Conservation (phyloP, 192 early-diverging fungal genomes). For the Mortierella antarctica region DNA sequence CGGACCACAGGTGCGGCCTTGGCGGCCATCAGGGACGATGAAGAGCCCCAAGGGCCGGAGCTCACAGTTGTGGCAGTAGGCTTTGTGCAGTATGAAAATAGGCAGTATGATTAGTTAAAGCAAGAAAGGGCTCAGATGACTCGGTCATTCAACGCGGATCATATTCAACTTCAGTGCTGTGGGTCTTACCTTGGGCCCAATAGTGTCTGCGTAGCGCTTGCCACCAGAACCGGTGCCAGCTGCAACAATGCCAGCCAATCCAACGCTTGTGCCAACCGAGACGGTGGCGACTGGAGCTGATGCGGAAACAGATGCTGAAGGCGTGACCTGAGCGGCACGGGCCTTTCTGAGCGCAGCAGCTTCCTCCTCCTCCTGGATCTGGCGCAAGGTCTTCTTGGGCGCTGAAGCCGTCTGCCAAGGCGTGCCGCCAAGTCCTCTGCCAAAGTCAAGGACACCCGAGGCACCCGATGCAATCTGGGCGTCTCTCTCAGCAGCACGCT, state of each 20-base stretch:
- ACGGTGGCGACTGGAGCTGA: not conserved
- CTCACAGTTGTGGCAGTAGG: not conserved
- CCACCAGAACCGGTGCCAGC: constrained; percentile 24
- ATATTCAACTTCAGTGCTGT: not conserved
- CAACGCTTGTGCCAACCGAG: constrained; percentile 1
- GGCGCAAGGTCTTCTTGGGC: constrained; percentile 62
- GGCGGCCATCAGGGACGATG: constrained; percentile 3
- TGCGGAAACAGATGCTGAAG: not conserved
- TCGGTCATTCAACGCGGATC: too few species aligned
- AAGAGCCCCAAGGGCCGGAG: constrained; percentile 27
- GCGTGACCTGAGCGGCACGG: constrained; percentile 44
- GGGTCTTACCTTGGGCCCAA: constrained; percentile 36
- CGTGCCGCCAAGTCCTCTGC: constrained; percentile 21
- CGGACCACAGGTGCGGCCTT: constrained; percentile 6
- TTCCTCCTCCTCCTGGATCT: constrained; percentile 69
- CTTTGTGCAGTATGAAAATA: not conserved
- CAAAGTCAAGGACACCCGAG: constrained; percentile 10
- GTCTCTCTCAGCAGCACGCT: constrained; percentile 49
- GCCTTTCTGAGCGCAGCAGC: constrained; percentile 54
- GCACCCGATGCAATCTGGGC: constrained; percentile 32
- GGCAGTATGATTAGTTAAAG: not conserved
- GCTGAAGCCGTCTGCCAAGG: constrained; percentile 34
- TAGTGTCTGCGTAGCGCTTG: constrained; percentile 59
- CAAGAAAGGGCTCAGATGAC: not conserved
- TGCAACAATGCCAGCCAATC: constrained; percentile 28